A percentile compares a stretch with the other conserved stretches of the same genome.
Evolutionary conservation across 164 flowering plant genomes (phyloP).

Genomic region (Vitis riparia): DNA sequence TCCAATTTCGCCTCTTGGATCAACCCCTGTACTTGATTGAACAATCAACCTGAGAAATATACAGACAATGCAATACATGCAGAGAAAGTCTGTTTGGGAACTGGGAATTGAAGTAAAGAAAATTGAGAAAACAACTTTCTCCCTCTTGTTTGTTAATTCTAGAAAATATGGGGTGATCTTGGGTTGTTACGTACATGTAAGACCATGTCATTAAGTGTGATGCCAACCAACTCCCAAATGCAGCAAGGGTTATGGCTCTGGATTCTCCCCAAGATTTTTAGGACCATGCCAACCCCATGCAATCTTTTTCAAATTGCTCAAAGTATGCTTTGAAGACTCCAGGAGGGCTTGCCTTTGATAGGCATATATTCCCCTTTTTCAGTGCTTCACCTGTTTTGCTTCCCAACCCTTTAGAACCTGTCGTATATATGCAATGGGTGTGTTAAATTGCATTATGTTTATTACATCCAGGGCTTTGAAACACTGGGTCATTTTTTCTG

Average conservation of each 20-base stretch:
- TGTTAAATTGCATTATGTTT: too few relatives aligned
- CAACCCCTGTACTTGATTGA: background rate
- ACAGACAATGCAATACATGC: too few relatives aligned
- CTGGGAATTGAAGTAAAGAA: too few relatives aligned
- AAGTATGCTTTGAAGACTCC: slow-evolving; percentile 9
- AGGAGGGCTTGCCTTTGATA: slow-evolving; percentile 15
- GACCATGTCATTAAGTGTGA: slow-evolving; percentile 14
- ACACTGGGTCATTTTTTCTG: too few relatives aligned
- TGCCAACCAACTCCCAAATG: slow-evolving; percentile 6
- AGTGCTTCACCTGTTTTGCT: background rate
- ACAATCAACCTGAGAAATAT: too few relatives aligned
- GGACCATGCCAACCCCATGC: slow-evolving; percentile 22
- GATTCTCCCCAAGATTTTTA: slow-evolving; percentile 7
- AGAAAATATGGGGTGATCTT: too few relatives aligned
- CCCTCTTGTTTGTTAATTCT: too few relatives aligned
- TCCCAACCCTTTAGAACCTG: slow-evolving; percentile 11
- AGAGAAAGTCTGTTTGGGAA: too few relatives aligned
- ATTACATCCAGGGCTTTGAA: too few relatives aligned
- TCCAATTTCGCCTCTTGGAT: slow-evolving; percentile 15
- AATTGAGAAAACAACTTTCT: too few relatives aligned
- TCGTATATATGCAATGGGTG: background rate
- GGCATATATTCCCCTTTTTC: slow-evolving; percentile 17
- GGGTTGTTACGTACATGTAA: slow-evolving; percentile 10
- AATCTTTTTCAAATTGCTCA: slow-evolving; percentile 15
- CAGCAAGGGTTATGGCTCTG: background rate